Conservation (phyloP, 208 protist species). For the Wallacemonas collosoma region DNA sequence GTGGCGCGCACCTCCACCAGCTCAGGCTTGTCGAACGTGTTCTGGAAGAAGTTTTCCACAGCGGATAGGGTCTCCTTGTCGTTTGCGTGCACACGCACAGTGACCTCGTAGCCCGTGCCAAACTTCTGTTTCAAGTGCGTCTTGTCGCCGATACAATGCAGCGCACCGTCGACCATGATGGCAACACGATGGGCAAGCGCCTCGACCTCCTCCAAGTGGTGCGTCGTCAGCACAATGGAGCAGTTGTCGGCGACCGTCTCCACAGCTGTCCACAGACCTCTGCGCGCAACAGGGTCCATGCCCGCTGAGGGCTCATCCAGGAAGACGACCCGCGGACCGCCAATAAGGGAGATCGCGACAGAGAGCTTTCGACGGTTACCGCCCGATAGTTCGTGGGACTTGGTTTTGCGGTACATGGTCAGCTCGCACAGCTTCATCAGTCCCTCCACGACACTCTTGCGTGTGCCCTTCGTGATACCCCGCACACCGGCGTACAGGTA, state of each 20-base stretch:
- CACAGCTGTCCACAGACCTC: slow-evolving; percentile 78
- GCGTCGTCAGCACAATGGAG: slow-evolving; percentile 90
- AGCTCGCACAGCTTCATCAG: slow-evolving; percentile 51
- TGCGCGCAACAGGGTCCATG: slow-evolving; percentile 87
- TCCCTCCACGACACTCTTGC: slow-evolving; percentile 30
- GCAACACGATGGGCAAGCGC: slow-evolving; percentile 79
- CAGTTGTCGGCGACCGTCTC: slow-evolving; percentile 61
- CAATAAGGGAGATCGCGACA: slow-evolving; percentile 80
- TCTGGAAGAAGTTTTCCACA: slow-evolving; percentile 42
- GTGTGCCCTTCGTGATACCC: slow-evolving; percentile 25
- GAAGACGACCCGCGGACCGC: slow-evolving; percentile 70
- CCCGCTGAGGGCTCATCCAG: slow-evolving; percentile 90
- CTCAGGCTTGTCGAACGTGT: slow-evolving; percentile 28
- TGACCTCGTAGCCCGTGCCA: slow-evolving; percentile 67
- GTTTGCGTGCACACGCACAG: slow-evolving; percentile 28
- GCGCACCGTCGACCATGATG: slow-evolving; percentile 89
- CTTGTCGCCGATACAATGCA: slow-evolving; percentile 86
- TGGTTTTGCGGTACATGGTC: slow-evolving; percentile 32
- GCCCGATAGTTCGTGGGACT: slow-evolving; percentile 51
- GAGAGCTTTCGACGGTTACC: slow-evolving; percentile 89
- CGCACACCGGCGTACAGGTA: slow-evolving; percentile 76
- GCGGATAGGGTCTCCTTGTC: slow-evolving; percentile 7
- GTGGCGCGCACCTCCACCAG: slow-evolving; percentile 42
- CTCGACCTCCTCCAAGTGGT: slow-evolving; percentile 93
- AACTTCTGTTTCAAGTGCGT: slow-evolving; percentile 87